Conservation (phyloP, 179 eudicot genomes). For the Pouteria campechiana region DNA sequence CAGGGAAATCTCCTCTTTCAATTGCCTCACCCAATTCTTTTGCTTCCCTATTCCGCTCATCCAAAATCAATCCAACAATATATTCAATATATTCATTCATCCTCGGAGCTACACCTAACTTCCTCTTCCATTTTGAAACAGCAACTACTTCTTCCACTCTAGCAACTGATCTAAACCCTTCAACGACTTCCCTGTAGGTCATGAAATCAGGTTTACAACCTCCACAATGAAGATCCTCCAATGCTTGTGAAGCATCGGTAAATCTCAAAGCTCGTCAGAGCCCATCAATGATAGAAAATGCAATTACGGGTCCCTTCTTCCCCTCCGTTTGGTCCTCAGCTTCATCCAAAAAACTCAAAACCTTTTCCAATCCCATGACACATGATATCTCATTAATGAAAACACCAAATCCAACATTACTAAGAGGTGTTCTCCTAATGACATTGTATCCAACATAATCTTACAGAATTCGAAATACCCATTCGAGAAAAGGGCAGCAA, state of each 20-base stretch:
- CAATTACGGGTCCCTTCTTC: constrained; percentile 52
- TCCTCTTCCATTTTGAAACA: constrained; percentile 69
- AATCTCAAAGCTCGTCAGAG: constrained; percentile 40
- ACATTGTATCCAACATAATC: constrained; percentile 73
- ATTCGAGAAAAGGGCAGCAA: constrained; percentile 47
- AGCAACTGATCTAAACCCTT: constrained; percentile 40
- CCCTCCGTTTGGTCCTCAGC: constrained; percentile 23
- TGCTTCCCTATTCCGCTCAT: constrained; percentile 51
- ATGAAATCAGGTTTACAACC: constrained; percentile 83
- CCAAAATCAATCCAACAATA: constrained; percentile 43
- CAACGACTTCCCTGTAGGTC: constrained; percentile 71
- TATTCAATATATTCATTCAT: constrained; percentile 42
- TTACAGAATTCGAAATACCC: constrained; percentile 32
- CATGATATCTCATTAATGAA: constrained; percentile 46
- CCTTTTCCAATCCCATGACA: constrained; percentile 16
- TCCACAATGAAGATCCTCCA: constrained; percentile 59
- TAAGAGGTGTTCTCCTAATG: constrained; percentile 29
- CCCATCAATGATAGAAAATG: constrained; percentile 60
- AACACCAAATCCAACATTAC: constrained; percentile 68
- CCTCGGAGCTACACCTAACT: constrained; percentile 84
- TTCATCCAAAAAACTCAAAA: constrained; percentile 35
- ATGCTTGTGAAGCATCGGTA: constrained; percentile 33
- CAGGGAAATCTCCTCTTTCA: constrained; percentile 61
- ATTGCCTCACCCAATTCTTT: constrained; percentile 70
- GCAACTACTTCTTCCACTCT: constrained; percentile 41